Conservation (phyloP, 169 alveolate species). For the Plasmodium coatneyi region DNA sequence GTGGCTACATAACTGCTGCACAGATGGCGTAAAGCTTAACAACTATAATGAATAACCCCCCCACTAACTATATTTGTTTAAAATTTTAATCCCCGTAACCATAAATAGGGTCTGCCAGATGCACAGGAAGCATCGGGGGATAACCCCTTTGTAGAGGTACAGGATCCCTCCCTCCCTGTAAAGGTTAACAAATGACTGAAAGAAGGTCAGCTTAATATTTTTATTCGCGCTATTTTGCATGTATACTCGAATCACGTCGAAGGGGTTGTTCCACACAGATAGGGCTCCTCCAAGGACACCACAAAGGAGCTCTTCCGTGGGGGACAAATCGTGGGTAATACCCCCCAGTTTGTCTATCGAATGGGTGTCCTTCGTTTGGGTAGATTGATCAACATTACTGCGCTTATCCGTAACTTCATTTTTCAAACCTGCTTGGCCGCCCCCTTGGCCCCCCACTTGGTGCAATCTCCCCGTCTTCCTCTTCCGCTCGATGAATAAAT, state of each 20-base stretch:
- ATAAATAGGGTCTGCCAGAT: conserved; percentile 86
- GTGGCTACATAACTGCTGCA: neutral
- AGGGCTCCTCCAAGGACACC: conserved; percentile 84
- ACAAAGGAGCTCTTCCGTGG: conserved; percentile 68
- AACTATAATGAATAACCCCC: neutral
- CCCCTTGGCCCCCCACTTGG: neutral
- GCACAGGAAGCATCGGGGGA: conserved; percentile 82
- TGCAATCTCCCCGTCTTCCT: neutral
- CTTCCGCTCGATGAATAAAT: conserved; percentile 22
- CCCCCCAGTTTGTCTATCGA: neutral
- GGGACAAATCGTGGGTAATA: neutral
- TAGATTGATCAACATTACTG: neutral
- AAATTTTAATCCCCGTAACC: conserved; percentile 83
- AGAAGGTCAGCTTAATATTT: conserved; percentile 71
- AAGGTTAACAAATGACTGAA: conserved; percentile 43
- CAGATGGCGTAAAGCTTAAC: neutral
- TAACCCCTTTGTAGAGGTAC: conserved; percentile 80
- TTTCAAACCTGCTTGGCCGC: neutral
- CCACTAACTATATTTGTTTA: conserved; percentile 5
- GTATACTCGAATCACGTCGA: conserved; percentile 85
- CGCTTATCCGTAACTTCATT: neutral
- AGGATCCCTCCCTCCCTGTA: conserved; percentile 76
- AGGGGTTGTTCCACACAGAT: conserved; percentile 86
- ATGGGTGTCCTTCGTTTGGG: neutral
- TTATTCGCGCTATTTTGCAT: conserved; percentile 85